Evolutionary conservation across 169 alveolate genomes (phyloP).

Genomic region (Plasmodium vivax): DNA sequence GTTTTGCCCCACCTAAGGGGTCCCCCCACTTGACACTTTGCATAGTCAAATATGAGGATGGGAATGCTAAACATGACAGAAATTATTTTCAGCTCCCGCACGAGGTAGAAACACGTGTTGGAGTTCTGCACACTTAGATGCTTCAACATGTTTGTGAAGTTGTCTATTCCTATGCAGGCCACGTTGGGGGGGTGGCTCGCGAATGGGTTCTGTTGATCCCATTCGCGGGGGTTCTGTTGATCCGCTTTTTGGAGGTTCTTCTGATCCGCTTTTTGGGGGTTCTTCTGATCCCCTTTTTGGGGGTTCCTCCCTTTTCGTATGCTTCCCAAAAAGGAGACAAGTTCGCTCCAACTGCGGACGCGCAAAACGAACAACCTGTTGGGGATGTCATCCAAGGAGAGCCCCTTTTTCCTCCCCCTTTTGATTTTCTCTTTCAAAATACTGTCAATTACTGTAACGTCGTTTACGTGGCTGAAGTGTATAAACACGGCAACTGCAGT

Average conservation of each 20-base stretch:
- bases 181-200: neutral
- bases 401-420: neutral
- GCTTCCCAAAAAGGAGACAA: slow-evolving; percentile 17
- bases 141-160: slow-evolving; percentile 36
- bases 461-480: slow-evolving; percentile 45
- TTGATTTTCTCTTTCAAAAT: slow-evolving; percentile 35
- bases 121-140: neutral
- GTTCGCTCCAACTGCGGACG: slow-evolving; percentile 13
- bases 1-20: neutral
- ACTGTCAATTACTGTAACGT: slow-evolving; percentile 6
- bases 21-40: neutral
- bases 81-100: slow-evolving; percentile 19
- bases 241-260: no score
- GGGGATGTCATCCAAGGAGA: neutral
- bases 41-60: slow-evolving; percentile 38
- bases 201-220: neutral
- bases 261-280: no score
- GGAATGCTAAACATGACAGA: slow-evolving; percentile 11
- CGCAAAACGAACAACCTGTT: slow-evolving; percentile 20
- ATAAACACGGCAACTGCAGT: slow-evolving; percentile 11
- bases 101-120: slow-evolving; percentile 14
- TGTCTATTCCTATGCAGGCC: slow-evolving; percentile 33
- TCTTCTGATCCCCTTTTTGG: neutral
- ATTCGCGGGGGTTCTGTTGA: no score
- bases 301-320: neutral